phyloP scores from a whole-genome alignment of 805 yeast genomes.

The Cyberlindnera mrakii region DNA sequence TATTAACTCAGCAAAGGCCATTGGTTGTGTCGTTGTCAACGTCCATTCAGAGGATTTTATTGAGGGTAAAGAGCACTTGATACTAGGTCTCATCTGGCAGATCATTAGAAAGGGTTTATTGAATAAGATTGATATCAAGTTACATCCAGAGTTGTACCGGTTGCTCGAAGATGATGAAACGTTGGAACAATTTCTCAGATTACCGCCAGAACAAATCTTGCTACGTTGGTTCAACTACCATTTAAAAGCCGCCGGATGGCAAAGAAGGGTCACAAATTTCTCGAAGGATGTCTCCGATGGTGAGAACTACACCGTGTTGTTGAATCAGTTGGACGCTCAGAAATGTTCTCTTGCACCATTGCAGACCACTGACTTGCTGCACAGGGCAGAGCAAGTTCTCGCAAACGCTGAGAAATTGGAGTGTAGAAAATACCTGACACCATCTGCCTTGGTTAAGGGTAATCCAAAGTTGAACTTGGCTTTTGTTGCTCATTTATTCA shows the following conservation, averaged over 20 bases:
- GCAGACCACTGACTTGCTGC: slow-evolving; percentile 64
- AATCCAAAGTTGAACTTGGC: slow-evolving; percentile 96
- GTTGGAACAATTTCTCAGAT: slow-evolving; percentile 88
- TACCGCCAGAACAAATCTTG: slow-evolving; percentile 96
- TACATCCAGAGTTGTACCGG: slow-evolving; percentile 94
- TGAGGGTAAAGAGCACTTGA: slow-evolving; percentile 90
- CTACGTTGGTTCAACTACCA: slow-evolving; percentile 98
- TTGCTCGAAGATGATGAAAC: slow-evolving; percentile 95
- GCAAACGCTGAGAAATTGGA: slow-evolving; percentile 84
- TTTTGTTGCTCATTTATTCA: slow-evolving; percentile 94
- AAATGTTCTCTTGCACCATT: slow-evolving; percentile 79
- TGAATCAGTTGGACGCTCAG: slow-evolving; percentile 84
- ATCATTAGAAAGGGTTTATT: slow-evolving; percentile 93
- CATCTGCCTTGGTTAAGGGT: slow-evolving; percentile 88
- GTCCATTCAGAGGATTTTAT: slow-evolving; percentile 94
- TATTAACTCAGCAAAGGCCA: slow-evolving; percentile 96
- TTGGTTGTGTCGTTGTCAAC: slow-evolving; percentile 96
- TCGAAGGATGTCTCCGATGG: slow-evolving; percentile 88
- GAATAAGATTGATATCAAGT: slow-evolving; percentile 90
- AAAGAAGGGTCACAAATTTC: slow-evolving; percentile 80
- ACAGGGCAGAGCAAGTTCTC: slow-evolving; percentile 84
- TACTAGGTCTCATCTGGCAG: slow-evolving; percentile 93
- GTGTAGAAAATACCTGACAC: slow-evolving; percentile 91
- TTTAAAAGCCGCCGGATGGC: slow-evolving; percentile 86
- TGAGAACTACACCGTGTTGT: slow-evolving; percentile 85